A percentile compares a stretch with the other conserved stretches of the same genome.
Conservation (phyloP, 108 stramenopile species). For the Cyclotella cryptica region DNA sequence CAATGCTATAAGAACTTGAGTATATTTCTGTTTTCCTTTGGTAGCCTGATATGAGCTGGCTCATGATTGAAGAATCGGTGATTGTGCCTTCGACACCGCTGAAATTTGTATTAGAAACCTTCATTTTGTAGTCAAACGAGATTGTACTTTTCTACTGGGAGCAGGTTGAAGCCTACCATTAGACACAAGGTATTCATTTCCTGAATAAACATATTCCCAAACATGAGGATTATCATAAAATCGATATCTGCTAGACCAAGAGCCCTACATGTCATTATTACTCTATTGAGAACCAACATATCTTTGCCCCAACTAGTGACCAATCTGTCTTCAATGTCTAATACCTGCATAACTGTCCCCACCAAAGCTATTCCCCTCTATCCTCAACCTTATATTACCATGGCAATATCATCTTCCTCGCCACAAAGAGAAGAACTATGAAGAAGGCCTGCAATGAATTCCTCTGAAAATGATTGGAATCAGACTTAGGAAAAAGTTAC, state of each 20-base stretch:
- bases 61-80: slow-evolving; percentile 6
- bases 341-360: slow-evolving; percentile 67
- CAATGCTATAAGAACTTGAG: slow-evolving; percentile 50
- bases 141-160: slow-evolving; percentile 2
- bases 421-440: too few relatives aligned
- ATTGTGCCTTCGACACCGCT: background rate
- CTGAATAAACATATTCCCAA: slow-evolving; percentile 18
- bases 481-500: too few relatives aligned
- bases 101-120: background rate
- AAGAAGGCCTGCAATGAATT: too few relatives aligned
- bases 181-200: slow-evolving; percentile 62
- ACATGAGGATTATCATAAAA: slow-evolving; percentile 57
- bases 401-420: too few relatives aligned
- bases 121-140: background rate
- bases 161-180: slow-evolving; percentile 30
- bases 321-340: slow-evolving; percentile 44
- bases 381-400: too few relatives aligned
- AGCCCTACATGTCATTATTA: slow-evolving; percentile 54
- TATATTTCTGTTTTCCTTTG: slow-evolving; percentile 60
- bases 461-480: too few relatives aligned
- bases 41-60: slow-evolving; percentile 50
- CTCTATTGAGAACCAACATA: slow-evolving; percentile 24
- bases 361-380: slow-evolving; percentile 68
- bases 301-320: slow-evolving; percentile 17
- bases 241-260: slow-evolving; percentile 63